Conservation (phyloP, 176 grass and related monocot genomes). For the Chrysopogon serrulatus region DNA sequence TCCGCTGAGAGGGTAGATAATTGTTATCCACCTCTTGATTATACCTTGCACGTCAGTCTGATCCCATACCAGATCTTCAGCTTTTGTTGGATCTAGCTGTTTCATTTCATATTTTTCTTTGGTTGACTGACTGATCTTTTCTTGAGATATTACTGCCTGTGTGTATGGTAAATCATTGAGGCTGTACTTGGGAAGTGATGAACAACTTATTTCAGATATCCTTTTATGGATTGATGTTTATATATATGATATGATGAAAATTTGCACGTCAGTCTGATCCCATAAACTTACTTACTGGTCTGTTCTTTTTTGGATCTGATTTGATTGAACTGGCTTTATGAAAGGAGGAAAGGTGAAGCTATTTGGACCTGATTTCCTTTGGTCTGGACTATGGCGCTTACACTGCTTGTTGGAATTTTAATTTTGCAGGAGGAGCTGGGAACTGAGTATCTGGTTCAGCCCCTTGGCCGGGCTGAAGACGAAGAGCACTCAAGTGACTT, state of each 20-base stretch:
- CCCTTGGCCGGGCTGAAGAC: slow-evolving; percentile 34
- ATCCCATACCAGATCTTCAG: not conserved
- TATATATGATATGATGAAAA: slow-evolving; percentile 30
- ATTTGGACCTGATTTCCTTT: not conserved
- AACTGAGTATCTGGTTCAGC: slow-evolving; percentile 43
- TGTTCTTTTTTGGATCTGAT: not conserved
- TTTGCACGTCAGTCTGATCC: slow-evolving; percentile 65
- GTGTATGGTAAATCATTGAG: not conserved
- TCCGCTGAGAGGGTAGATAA: slow-evolving; percentile 32
- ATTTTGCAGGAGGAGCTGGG: slow-evolving; percentile 34
- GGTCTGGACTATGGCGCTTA: not conserved
- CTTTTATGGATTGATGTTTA: slow-evolving; percentile 4
- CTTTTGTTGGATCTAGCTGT: not conserved
- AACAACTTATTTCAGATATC: slow-evolving; percentile 24
- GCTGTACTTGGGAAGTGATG: slow-evolving; percentile 28
- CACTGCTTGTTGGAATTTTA: not conserved
- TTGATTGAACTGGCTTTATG: not conserved
- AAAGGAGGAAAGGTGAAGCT: not conserved
- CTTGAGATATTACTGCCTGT: not conserved
- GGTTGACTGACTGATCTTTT: not conserved
- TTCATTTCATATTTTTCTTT: not conserved
- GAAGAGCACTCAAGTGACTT: slow-evolving; percentile 53
- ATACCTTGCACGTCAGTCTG: slow-evolving; percentile 30
- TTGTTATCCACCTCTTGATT: slow-evolving; percentile 18
- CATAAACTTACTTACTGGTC: not conserved